phyloP scores from a whole-genome alignment of 2,329 filamentous ascomycete genomes.

The Incumbomyces lentus region DNA sequence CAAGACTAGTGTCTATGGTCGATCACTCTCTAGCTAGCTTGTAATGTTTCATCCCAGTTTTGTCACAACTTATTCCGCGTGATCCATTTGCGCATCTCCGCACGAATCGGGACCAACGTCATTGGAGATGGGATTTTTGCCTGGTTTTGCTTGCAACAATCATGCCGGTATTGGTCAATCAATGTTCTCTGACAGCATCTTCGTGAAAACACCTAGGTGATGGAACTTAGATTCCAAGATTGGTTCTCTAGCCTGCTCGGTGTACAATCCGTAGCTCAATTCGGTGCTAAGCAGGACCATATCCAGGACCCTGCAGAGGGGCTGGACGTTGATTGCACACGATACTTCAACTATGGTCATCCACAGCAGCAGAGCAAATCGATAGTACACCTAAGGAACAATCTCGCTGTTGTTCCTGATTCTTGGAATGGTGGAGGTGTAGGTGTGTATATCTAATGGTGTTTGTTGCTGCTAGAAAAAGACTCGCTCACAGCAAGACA shows the following conservation, averaged over 20 bases:
- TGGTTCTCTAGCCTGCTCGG: constrained; percentile 23
- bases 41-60: too few relatives aligned
- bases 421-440: not conserved
- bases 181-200: too few relatives aligned
- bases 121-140: too few relatives aligned
- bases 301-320: not conserved
- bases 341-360: not conserved
- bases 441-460: too few relatives aligned
- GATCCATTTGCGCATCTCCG: too few relatives aligned
- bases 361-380: not conserved
- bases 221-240: constrained; percentile 29
- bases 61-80: too few relatives aligned
- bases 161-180: too few relatives aligned
- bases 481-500: not conserved
- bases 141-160: too few relatives aligned
- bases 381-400: not conserved
- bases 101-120: too few relatives aligned
- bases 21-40: too few relatives aligned
- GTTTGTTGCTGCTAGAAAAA: not conserved
- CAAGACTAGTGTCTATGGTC: too few relatives aligned
- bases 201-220: too few relatives aligned
- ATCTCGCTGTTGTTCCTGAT: constrained; percentile 2
- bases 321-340: not conserved
- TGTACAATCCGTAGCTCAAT: constrained; percentile 1
- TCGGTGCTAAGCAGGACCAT: not conserved